Evolutionary conservation across 257 asterid genomes (phyloP), one percentile per base, ranked within the genome.

Genomic region (Coffea eugenioides): DNA sequence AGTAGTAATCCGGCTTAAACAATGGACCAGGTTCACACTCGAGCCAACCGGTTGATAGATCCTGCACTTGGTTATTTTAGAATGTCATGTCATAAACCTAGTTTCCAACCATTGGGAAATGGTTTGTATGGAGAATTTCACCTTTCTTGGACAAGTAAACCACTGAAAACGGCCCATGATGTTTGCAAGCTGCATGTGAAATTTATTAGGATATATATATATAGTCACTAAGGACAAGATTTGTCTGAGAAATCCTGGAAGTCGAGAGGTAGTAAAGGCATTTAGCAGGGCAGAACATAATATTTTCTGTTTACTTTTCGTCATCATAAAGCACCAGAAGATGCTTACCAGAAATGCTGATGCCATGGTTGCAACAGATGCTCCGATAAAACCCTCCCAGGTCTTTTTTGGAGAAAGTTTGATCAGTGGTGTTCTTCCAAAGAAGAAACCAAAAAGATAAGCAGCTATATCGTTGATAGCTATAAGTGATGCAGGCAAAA

Each of bases 91-190:
- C 21, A 62, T 72, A 46, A 68, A 77, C 46, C 67, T 56, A 59
- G 46, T 51, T 48, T 62, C 76, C 43, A 73, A 18, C 49, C 67
- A 27, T 6, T 80, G 81, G 76, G 49, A 64, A 79, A 39, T 39
- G 43, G 43, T 2, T 39, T 64, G 79, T 75, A 72, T 21, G 43
- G 39, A 39, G 43, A 39, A 54, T 16, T 16, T 83, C 86, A 96
- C 99, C 98, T 89, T 94, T 82, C 99, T 94, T 41, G 98, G 99
- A 76, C 99, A 96, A 9, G 99, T 94, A 81, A 96, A 84, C 99
- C 99, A 96, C 87, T 86, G 97, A 82, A 88, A 92, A 39, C 81
- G 97, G 77, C 96, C 98, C 81, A 96, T 71, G 75, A 91, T 62
- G 80, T 94, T 90, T 74, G 99, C 98, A 86, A 96, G 90, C 99